Conservation (phyloP, 352 stramenopile genomes). For the Pelagophyceae sp. region DNA sequence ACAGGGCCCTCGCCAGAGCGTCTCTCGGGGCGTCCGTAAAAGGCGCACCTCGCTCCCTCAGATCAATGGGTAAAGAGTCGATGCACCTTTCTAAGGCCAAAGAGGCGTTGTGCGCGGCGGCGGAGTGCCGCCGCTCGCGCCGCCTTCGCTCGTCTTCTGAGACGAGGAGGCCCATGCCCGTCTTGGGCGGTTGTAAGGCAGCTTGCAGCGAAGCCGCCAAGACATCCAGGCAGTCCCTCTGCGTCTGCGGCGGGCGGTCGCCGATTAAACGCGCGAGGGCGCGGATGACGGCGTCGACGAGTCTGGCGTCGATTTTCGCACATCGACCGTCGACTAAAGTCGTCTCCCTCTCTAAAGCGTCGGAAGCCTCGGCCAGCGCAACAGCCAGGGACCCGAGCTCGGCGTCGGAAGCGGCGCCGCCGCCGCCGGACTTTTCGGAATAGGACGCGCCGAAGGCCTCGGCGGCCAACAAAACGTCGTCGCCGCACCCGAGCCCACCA, state of each 20-base stretch:
- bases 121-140: background rate
- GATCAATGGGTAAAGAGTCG: background rate
- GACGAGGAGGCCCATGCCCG: background rate
- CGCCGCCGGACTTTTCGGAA: too few relatives aligned
- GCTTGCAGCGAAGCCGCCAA: background rate
- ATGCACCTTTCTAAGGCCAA: background rate
- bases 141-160: background rate
- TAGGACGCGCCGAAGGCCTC: background rate
- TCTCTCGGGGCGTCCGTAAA: background rate
- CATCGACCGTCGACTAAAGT: background rate
- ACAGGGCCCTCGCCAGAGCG: background rate
- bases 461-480: background rate
- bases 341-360: background rate
- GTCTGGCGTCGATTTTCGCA: background rate
- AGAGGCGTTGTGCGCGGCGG: background rate
- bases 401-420: background rate
- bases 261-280: background rate
- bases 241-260: background rate
- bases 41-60: background rate
- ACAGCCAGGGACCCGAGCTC: background rate
- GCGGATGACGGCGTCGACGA: background rate
- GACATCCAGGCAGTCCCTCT: background rate
- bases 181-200: background rate
- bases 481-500: background rate
- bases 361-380: background rate